phyloP scores from a whole-genome alignment of 768 basidiomycete species.

The Kwoniella europaea region DNA sequence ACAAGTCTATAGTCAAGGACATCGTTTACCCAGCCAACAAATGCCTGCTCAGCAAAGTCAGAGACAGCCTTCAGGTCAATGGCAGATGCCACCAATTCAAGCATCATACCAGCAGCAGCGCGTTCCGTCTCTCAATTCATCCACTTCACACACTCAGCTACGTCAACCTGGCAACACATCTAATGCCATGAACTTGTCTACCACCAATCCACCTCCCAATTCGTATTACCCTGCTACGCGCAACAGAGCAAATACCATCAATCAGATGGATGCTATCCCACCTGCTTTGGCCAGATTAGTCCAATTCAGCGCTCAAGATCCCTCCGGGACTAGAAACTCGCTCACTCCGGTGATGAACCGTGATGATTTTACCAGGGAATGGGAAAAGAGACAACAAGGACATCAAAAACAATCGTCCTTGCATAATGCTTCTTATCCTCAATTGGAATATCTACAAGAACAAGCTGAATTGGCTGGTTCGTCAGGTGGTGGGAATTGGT shows the following conservation, averaged over 20 bases:
- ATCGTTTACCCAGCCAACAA: constrained; percentile 39
- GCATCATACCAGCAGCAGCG: constrained; percentile 49
- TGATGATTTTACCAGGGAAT: constrained; percentile 92
- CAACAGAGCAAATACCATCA: constrained; percentile 87
- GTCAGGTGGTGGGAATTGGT: constrained; percentile 37
- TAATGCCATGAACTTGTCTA: constrained; percentile 30
- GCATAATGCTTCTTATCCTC: constrained; percentile 77
- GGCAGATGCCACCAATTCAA: constrained; percentile 37
- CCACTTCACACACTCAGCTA: constrained; percentile 30
- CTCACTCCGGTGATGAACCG: constrained; percentile 91
- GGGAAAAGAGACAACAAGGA: constrained; percentile 86
- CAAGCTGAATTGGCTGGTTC: constrained; percentile 68
- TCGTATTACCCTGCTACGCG: constrained; percentile 67
- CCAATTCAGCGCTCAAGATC: constrained; percentile 73
- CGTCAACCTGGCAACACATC: constrained; percentile 19
- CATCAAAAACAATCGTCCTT: constrained; percentile 49
- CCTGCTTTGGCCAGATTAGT: constrained; percentile 87
- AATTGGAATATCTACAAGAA: constrained; percentile 88
- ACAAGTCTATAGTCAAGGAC: constrained; percentile 40
- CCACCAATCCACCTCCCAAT: constrained; percentile 67
- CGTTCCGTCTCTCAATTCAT: constrained; percentile 45
- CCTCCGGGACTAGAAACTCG: constrained; percentile 60
- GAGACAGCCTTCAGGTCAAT: constrained; percentile 48
- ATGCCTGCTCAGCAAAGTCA: constrained; percentile 51
- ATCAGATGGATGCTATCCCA: constrained; percentile 88